phyloP scores from a whole-genome alignment of 768 basidiomycete genomes.

The Termitomyces sp. region DNA sequence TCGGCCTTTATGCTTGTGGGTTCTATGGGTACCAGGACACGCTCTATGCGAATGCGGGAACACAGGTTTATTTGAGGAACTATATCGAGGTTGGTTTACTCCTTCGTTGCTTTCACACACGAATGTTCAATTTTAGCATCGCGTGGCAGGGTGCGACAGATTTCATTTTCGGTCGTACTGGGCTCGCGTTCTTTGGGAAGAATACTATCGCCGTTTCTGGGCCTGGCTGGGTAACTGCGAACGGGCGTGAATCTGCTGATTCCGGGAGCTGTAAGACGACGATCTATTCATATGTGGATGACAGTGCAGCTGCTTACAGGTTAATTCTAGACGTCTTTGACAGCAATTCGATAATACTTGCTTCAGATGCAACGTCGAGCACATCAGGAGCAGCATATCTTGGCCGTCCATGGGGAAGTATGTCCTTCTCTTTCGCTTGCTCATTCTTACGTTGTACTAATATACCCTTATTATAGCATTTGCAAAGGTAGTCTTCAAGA shows the following conservation, averaged over 20 bases:
- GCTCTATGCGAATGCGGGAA: slow-evolving; percentile 38
- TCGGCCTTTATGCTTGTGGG: slow-evolving; percentile 40
- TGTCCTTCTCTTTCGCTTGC: slow-evolving; percentile 9
- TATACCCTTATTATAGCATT: slow-evolving; percentile 23
- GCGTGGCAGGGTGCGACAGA: slow-evolving; percentile 38
- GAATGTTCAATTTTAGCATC: background rate
- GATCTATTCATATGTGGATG: background rate
- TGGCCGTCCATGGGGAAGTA: slow-evolving; percentile 43
- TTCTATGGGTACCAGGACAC: slow-evolving; percentile 48
- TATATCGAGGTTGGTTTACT: slow-evolving; percentile 39
- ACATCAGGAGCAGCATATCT: slow-evolving; percentile 24
- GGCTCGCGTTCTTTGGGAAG: slow-evolving; percentile 42
- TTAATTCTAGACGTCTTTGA: slow-evolving; percentile 35
- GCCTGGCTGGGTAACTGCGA: slow-evolving; percentile 44
- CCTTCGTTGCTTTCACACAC: background rate
- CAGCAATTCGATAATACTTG: slow-evolving; percentile 36
- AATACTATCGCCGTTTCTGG: slow-evolving; percentile 43
- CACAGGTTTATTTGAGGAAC: slow-evolving; percentile 41
- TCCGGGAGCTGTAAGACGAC: slow-evolving; percentile 38
- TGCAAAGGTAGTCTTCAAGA: slow-evolving; percentile 46
- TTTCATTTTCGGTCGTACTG: slow-evolving; percentile 45
- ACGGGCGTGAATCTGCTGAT: slow-evolving; percentile 40
- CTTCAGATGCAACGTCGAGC: slow-evolving; percentile 8
- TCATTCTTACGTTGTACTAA: background rate
- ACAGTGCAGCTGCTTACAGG: background rate